These are phyloP conservation scores for Tuber borchii DNA, from an alignment of 495 filamentous ascomycete species.

Conservation along the genomic window DNA sequence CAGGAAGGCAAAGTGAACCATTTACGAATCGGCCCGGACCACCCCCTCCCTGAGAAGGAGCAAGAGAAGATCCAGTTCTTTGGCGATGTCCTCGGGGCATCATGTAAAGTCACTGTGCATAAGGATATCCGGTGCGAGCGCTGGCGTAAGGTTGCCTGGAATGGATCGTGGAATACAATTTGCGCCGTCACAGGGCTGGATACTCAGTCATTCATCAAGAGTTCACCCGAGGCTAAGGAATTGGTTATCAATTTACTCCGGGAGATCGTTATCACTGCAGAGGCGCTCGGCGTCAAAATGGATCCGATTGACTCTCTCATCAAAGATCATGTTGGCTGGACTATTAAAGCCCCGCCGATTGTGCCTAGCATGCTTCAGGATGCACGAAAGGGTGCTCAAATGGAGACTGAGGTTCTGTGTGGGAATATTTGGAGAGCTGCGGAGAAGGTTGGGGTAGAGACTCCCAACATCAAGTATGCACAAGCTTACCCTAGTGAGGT, in stretches of 20 bases:
- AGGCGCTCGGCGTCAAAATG: constrained; percentile 12
- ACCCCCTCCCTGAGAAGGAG: constrained; percentile 34
- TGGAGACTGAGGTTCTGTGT: constrained; percentile 49
- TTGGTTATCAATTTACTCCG: constrained; percentile 46
- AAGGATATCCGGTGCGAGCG: constrained; percentile 44
- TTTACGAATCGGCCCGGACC: constrained; percentile 46
- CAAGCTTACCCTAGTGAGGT: background rate
- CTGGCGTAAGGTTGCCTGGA: constrained; percentile 53
- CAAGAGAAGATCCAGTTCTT: constrained; percentile 40
- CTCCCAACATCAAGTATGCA: constrained; percentile 43
- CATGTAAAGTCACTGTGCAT: constrained; percentile 38
- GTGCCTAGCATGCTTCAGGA: constrained; percentile 49
- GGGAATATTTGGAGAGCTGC: constrained; percentile 47
- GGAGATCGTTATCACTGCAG: constrained; percentile 42
- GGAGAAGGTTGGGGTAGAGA: constrained; percentile 41
- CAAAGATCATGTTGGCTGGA: constrained; percentile 18
- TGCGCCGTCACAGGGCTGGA: constrained; percentile 51
- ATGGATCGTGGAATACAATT: constrained; percentile 48
- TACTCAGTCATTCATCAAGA: constrained; percentile 42
- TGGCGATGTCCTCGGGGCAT: constrained; percentile 44
- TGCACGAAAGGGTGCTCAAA: constrained; percentile 43
- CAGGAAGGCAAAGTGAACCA: constrained; percentile 45
- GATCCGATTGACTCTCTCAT: constrained; percentile 11
- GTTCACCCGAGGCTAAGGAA: constrained; percentile 44
- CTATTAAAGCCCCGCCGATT: constrained; percentile 7